These are phyloP conservation scores for Tetracladium marchalianum DNA, from an alignment of 495 filamentous ascomycete genomes.

Conservation along the genomic window DNA sequence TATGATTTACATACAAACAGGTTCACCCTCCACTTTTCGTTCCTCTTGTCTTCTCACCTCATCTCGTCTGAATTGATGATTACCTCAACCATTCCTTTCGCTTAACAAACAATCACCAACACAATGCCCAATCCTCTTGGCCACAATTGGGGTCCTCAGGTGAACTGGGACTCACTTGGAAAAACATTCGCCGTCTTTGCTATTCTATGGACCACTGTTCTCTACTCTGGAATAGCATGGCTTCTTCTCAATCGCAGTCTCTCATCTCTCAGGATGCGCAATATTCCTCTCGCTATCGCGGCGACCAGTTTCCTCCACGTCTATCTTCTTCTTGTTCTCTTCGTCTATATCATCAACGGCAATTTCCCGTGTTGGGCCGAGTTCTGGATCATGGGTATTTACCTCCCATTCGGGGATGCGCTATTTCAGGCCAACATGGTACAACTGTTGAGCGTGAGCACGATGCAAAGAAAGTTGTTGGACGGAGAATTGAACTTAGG, in stretches of 20 bases:
- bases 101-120: no score
- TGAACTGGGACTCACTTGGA: conserved; percentile 31
- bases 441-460: conserved; percentile 55
- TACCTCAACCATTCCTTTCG: no score
- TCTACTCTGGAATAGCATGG: conserved; percentile 42
- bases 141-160: conserved; percentile 4
- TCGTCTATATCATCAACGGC: conserved; percentile 50
- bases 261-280: conserved; percentile 54
- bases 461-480: conserved; percentile 36
- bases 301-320: conserved; percentile 53
- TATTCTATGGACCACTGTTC: conserved; percentile 43
- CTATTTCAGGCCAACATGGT: conserved; percentile 61
- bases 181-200: conserved; percentile 33
- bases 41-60: no score
- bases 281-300: conserved; percentile 46
- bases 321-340: conserved; percentile 50
- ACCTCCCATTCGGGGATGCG: conserved; percentile 59
- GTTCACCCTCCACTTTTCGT: no score
- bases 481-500: conserved; percentile 16
- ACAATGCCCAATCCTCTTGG: conserved; percentile 5
- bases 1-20: no score
- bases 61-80: no score
- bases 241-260: conserved; percentile 44
- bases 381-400: conserved; percentile 69
- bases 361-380: conserved; percentile 46